Evolutionary conservation across 208 protist species (phyloP).

Genomic region (Borovskyia barvae): DNA sequence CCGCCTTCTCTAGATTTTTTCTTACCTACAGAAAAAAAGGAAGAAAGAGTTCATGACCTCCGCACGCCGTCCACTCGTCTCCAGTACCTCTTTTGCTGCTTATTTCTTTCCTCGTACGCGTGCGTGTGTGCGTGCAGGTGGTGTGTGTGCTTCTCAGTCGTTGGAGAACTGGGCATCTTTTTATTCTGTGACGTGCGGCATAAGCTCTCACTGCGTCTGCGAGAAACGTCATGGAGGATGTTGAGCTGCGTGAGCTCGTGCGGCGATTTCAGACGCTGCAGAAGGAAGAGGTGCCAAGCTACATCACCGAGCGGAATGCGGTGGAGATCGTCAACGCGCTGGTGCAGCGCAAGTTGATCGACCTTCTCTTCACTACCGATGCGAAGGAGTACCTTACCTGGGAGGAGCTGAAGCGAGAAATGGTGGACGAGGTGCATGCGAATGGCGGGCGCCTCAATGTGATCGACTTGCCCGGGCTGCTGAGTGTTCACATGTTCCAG

Average conservation of each 20-base stretch:
- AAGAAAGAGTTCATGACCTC: neutral
- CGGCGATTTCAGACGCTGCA: conserved; percentile 72
- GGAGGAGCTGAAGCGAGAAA: conserved; percentile 72
- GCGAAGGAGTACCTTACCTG: conserved; percentile 85
- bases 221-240: conserved; percentile 39
- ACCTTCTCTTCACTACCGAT: conserved; percentile 76
- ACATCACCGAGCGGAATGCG: conserved; percentile 80
- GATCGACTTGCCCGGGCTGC: conserved; percentile 58
- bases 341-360: conserved; percentile 61
- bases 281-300: conserved; percentile 49
- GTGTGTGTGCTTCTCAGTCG: too few relatives aligned
- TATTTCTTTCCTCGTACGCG: too few relatives aligned
- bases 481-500: conserved; percentile 68
- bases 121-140: too few relatives aligned
- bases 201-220: neutral
- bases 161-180: neutral
- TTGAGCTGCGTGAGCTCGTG: conserved; percentile 63
- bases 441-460: conserved; percentile 77
- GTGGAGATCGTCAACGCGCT: conserved; percentile 80
- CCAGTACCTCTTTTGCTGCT: too few relatives aligned
- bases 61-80: too few relatives aligned
- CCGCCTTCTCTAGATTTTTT: neutral
- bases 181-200: neutral
- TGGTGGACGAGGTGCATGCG: conserved; percentile 71
- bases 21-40: neutral